Percentiles rank a stretch among this genome's conserved stretches.
phyloP scores from a whole-genome alignment of 2,329 filamentous ascomycete genomes.

The Sclerotinia borealis region DNA sequence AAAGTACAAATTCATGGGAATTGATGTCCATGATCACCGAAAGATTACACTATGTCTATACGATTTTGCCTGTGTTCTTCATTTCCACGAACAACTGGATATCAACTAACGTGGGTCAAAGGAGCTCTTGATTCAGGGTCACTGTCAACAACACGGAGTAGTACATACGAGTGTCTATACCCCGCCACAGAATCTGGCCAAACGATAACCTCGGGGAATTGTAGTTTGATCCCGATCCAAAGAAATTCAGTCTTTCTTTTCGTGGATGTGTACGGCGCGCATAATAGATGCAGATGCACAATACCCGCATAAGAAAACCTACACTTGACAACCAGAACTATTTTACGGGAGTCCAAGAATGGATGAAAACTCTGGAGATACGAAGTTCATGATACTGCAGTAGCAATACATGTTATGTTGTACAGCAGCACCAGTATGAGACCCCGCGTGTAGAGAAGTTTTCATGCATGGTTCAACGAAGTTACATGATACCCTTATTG shows the following conservation, averaged over 20 bases:
- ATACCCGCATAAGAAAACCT: not conserved
- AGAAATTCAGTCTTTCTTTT: not conserved
- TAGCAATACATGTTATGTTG: not conserved
- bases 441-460: not conserved
- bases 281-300: not conserved
- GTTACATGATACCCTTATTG: not conserved
- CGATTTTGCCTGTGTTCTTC: no score
- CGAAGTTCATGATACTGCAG: slow-evolving; percentile 2
- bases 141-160: no score
- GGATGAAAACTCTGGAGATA: not conserved
- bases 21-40: not conserved
- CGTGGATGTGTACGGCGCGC: not conserved
- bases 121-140: not conserved
- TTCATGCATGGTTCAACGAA: slow-evolving; percentile 2
- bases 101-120: not conserved
- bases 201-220: not conserved
- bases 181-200: not conserved
- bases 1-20: no score
- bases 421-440: not conserved
- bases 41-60: not conserved
- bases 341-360: not conserved
- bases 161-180: no score
- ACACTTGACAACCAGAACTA: not conserved
- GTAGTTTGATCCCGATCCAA: slow-evolving; percentile 1
- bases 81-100: not conserved